phyloP scores from a whole-genome alignment of 1,139 yeast species.

The Kurtzmaniella quercitrusa region DNA sequence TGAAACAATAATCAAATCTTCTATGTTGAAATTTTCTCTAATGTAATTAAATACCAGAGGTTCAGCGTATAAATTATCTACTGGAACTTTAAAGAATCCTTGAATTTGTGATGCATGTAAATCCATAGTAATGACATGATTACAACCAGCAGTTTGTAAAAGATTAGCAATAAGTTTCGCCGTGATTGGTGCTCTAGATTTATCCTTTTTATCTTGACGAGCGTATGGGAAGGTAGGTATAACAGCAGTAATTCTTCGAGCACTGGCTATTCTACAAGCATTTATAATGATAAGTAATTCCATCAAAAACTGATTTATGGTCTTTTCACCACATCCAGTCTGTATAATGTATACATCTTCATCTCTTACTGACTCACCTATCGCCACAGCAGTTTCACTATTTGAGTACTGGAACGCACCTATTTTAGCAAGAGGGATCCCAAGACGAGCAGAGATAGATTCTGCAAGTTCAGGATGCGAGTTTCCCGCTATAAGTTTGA shows the following conservation, averaged over 20 bases:
- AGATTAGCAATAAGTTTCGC: constrained; percentile 95
- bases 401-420: constrained; percentile 70
- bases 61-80: constrained; percentile 93
- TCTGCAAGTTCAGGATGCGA: constrained; percentile 83
- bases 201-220: constrained; percentile 95
- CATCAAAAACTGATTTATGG: constrained; percentile 80
- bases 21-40: constrained; percentile 60
- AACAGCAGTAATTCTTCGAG: constrained; percentile 91
- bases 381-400: constrained; percentile 87
- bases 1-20: constrained; percentile 80
- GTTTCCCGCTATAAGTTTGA: constrained; percentile 82
- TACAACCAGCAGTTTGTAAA: constrained; percentile 93
- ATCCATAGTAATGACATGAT: constrained; percentile 97
- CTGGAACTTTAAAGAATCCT: constrained; percentile 95
- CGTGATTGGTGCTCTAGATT: constrained; percentile 94
- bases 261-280: constrained; percentile 94
- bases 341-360: constrained; percentile 92
- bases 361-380: constrained; percentile 94
- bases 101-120: constrained; percentile 96
- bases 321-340: constrained; percentile 75
- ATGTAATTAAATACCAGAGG: constrained; percentile 90
- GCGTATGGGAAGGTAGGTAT: constrained; percentile 97
- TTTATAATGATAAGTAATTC: constrained; percentile 88
- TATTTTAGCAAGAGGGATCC: constrained; percentile 54
- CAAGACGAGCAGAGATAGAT: constrained; percentile 58